Conservation (phyloP, 148 eudicot genomes). For the Rhododendron simsii region DNA sequence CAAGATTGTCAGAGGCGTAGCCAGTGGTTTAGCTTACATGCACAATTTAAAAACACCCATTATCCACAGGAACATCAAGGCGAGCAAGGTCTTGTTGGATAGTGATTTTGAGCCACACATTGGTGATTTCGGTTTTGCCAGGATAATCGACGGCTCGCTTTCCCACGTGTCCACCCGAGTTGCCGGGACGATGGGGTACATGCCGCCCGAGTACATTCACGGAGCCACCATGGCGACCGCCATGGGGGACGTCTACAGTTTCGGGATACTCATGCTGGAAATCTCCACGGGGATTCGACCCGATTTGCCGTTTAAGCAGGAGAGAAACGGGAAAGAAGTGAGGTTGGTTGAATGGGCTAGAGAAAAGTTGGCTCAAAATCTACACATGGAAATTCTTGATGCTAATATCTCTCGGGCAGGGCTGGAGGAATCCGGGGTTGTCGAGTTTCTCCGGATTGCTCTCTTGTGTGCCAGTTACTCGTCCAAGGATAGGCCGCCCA, state of each 20-base stretch:
- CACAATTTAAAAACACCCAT: slow-evolving; percentile 55
- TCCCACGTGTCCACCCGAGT: slow-evolving; percentile 74
- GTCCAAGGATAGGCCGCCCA: slow-evolving; percentile 42
- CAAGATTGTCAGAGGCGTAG: slow-evolving; percentile 59
- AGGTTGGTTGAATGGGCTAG: slow-evolving; percentile 72
- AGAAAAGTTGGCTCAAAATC: slow-evolving; percentile 29
- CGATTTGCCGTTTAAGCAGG: slow-evolving; percentile 47
- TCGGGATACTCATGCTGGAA: slow-evolving; percentile 75
- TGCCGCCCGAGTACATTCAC: slow-evolving; percentile 76
- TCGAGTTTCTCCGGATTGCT: slow-evolving; percentile 50
- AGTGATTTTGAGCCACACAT: slow-evolving; percentile 63
- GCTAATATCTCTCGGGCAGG: slow-evolving; percentile 26
- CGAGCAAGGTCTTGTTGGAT: slow-evolving; percentile 67
- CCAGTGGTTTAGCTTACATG: slow-evolving; percentile 52
- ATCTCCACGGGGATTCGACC: slow-evolving; percentile 57
- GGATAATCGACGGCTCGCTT: slow-evolving; percentile 48
- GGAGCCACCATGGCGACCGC: slow-evolving; percentile 51
- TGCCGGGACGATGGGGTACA: slow-evolving; percentile 90
- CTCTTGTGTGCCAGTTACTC: slow-evolving; percentile 40
- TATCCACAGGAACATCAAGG: slow-evolving; percentile 74
- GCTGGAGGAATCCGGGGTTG: slow-evolving; percentile 35
- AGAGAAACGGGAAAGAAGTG: slow-evolving; percentile 37
- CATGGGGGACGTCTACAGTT: slow-evolving; percentile 74
- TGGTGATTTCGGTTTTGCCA: slow-evolving; percentile 79
- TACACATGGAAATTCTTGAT: slow-evolving; percentile 49